Conservation (phyloP, 2,329 filamentous ascomycete species). For the Fusarium sp. region DNA sequence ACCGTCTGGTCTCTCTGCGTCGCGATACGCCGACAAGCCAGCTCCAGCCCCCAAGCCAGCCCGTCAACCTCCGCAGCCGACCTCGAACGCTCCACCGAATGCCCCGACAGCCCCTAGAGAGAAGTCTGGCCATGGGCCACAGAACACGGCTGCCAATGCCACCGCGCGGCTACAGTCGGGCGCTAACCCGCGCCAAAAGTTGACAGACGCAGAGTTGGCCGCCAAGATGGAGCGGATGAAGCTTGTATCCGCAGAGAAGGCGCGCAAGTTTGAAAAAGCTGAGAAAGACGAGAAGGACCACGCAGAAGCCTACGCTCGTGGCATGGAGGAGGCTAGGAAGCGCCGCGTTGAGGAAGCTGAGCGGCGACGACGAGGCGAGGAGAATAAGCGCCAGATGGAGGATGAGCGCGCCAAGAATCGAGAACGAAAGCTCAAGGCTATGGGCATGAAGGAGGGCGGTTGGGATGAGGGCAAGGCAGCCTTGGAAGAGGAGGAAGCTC, state of each 20-base stretch:
- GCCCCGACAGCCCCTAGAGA: constrained; percentile 52
- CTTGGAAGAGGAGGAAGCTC: constrained; percentile 58
- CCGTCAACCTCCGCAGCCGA: constrained; percentile 37
- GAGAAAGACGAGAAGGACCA: constrained; percentile 72
- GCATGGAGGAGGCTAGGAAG: constrained; percentile 70
- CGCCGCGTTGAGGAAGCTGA: constrained; percentile 68
- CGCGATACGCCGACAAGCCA: constrained; percentile 55
- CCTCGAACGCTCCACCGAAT: constrained; percentile 50
- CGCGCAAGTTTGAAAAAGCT: constrained; percentile 71
- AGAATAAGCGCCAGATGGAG: constrained; percentile 67
- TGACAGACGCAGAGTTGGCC: constrained; percentile 72
- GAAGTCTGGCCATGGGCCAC: constrained; percentile 40
- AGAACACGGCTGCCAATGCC: constrained; percentile 54
- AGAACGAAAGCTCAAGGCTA: constrained; percentile 73
- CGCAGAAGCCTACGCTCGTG: constrained; percentile 67
- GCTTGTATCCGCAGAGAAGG: constrained; percentile 70
- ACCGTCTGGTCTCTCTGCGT: constrained; percentile 49
- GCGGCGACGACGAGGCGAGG: constrained; percentile 66
- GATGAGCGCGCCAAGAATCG: constrained; percentile 74
- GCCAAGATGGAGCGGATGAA: constrained; percentile 75
- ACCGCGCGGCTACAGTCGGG: constrained; percentile 67
- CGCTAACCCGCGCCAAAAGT: constrained; percentile 72
- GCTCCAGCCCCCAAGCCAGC: constrained; percentile 29
- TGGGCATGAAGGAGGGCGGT: constrained; percentile 67
- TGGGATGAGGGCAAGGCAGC: constrained; percentile 74